Evolutionary conservation across 1,284 basidiomycete species (phyloP).

Genomic region (Schizopora paradoxa): DNA sequence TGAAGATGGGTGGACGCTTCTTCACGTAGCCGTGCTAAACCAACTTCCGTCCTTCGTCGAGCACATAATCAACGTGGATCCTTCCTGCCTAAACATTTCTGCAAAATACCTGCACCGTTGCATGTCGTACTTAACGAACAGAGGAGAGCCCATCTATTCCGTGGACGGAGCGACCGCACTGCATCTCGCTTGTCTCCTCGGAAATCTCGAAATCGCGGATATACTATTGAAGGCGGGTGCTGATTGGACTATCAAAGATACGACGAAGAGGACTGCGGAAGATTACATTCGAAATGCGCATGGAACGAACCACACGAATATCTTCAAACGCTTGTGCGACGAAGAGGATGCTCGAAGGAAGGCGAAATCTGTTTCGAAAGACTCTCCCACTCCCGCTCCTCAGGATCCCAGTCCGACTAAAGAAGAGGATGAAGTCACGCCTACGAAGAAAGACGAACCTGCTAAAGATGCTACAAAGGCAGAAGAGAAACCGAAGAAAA

Average conservation of each 20-base stretch:
- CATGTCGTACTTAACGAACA: no score
- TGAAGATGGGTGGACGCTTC: conserved; percentile 1
- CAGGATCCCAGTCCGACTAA: no score
- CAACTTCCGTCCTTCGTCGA: conserved; percentile 6
- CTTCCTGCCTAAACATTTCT: conserved; percentile 1
- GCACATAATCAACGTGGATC: background rate
- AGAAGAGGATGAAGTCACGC: background rate
- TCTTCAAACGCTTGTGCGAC: conserved; percentile 5
- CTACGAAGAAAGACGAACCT: no score
- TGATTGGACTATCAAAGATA: conserved; percentile 9
- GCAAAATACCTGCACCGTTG: background rate
- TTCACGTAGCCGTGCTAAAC: conserved; percentile 9
- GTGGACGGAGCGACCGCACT: conserved; percentile 8
- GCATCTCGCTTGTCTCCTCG: conserved; percentile 10
- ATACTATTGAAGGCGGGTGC: conserved; percentile 10
- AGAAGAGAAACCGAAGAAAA: background rate
- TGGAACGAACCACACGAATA: background rate
- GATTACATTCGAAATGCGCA: conserved; percentile 1
- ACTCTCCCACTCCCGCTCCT: no score
- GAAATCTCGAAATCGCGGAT: conserved; percentile 3
- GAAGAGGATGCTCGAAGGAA: conserved; percentile 8
- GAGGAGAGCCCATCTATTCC: background rate
- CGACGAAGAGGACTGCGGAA: conserved; percentile 3
- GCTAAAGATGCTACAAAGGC: no score
- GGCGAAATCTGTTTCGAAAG: background rate